Conservation (phyloP, 2,329 filamentous ascomycete species). For the Lasiodiplodia hormozganensis region DNA sequence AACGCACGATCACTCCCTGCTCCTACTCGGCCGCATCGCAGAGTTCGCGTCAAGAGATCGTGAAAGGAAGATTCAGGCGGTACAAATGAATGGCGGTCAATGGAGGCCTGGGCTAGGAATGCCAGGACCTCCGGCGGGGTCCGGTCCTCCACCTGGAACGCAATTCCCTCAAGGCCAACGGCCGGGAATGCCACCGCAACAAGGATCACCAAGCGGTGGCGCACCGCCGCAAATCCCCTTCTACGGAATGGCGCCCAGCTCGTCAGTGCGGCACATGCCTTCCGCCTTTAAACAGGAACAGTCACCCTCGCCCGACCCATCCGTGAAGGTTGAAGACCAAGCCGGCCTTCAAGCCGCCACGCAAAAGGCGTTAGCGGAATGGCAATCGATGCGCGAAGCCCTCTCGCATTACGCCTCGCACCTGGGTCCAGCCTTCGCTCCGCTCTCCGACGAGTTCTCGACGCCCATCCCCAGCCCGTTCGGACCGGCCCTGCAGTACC, state of each 20-base stretch:
- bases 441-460: constrained; percentile 72
- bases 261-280: constrained; percentile 50
- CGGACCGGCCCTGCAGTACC: constrained; percentile 79
- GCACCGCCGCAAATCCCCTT: constrained; percentile 40
- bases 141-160: constrained; percentile 18
- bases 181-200: constrained; percentile 4
- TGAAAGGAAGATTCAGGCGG: constrained; percentile 74
- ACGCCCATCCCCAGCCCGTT: constrained; percentile 74
- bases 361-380: constrained; percentile 75
- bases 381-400: constrained; percentile 75
- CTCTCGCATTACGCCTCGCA: constrained; percentile 71
- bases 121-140: constrained; percentile 42
- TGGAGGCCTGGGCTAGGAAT: constrained; percentile 63
- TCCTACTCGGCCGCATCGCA: constrained; percentile 80
- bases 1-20: constrained; percentile 84
- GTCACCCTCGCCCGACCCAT: constrained; percentile 49
- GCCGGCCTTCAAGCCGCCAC: constrained; percentile 69
- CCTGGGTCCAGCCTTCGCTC: constrained; percentile 78
- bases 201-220: constrained; percentile 8
- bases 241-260: constrained; percentile 59
- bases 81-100: constrained; percentile 64
- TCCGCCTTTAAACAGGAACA: constrained; percentile 45
- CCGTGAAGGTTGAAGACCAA: constrained; percentile 33
- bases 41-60: constrained; percentile 81
- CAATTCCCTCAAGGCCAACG: not conserved